Evolutionary conservation across 2,329 filamentous ascomycete species (phyloP), one percentile per base, ranked within the genome.

Genomic region (Shiraia sp.): DNA sequence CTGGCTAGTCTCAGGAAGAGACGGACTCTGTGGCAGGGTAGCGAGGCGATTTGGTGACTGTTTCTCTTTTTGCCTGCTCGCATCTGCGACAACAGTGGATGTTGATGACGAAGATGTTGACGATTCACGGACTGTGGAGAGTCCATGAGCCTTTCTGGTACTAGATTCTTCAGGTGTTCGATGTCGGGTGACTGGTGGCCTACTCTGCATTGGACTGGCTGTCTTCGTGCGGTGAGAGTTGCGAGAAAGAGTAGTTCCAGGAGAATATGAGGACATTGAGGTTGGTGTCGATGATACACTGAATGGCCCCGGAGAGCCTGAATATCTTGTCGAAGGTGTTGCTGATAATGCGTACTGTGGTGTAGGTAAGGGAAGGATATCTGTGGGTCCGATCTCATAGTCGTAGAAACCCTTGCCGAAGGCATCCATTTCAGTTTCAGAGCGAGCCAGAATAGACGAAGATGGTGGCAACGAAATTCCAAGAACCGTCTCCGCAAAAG

Each of bases 231-330:
- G 76, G n/a, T 74, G 65, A 35, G 72, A 69, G 17, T 42, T 47
- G 42, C 63, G 69, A 66, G 76, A 53, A 62, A 75, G 47, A 65
- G 81, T 69, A 4, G 85, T 66, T 3, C 81, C 79, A 3, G 87
- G 85, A 12, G 86, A 90, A 55, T 86, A 85, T 1, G 87, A 90
- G 6, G 84, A 86, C 49, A 87, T 83, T 8, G 87, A 90, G 4
- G 86, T 90, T 6, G 87, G 87, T 3, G 87, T 90, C 1, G 87
- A 90, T 45, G 87, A 86, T 49, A 87, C 79, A 61, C 87, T 90
- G 67, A 89, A 90, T 4, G 82, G 72, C 2, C 85, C 81, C 9
- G 85, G 82, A 1, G 87, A 90, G 41, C 83, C 87, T 2, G 86
- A 88, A 57, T 87, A 90, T 47, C 84, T 77, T 2, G 87, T 90